Percentiles rank a stretch among this genome's conserved stretches.
Conservation (phyloP, 2,329 filamentous ascomycete genomes). For the Epicoccum nigrum region DNA sequence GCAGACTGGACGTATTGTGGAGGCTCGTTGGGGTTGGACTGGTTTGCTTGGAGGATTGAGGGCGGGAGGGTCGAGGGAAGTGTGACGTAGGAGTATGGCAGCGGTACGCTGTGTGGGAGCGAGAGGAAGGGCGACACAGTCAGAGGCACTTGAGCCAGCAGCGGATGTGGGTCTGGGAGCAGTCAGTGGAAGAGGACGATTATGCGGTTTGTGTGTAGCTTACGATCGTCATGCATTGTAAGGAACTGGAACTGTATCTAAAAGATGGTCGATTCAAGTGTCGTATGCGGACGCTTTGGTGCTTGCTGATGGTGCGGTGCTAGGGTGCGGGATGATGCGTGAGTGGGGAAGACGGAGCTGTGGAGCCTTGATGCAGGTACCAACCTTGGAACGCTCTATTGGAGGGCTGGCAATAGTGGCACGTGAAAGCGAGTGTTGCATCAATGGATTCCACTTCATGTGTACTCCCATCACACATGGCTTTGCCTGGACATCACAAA, state of each 20-base stretch:
- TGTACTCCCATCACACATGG: background rate
- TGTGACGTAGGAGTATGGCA: slow-evolving; percentile 93
- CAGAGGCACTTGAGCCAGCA: slow-evolving; percentile 89
- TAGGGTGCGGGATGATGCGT: slow-evolving; percentile 12
- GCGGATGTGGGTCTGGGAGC: slow-evolving; percentile 70
- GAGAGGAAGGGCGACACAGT: slow-evolving; percentile 94
- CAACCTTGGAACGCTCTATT: slow-evolving; percentile 3
- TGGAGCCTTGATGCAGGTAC: slow-evolving; percentile 24
- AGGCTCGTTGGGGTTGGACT: slow-evolving; percentile 59
- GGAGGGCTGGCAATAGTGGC: background rate
- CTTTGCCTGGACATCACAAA: background rate
- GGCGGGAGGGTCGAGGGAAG: slow-evolving; percentile 86
- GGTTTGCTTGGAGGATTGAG: slow-evolving; percentile 62
- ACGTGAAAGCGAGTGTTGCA: slow-evolving; percentile 3
- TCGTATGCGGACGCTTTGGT: background rate
- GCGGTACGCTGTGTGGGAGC: slow-evolving; percentile 84
- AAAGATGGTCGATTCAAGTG: background rate
- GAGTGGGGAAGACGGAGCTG: slow-evolving; percentile 16
- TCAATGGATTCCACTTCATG: background rate
- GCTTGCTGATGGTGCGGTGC: slow-evolving; percentile 1
- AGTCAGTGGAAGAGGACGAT: slow-evolving; percentile 11
- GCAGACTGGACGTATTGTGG: slow-evolving; percentile 81
- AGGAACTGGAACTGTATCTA: background rate
- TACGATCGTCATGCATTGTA: slow-evolving; percentile 16
- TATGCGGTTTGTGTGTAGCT: background rate